A percentile compares a stretch with the other conserved stretches of the same genome.
Evolutionary conservation across 2,329 filamentous ascomycete genomes (phyloP).

Genomic region (Amauroascus verrucosus): DNA sequence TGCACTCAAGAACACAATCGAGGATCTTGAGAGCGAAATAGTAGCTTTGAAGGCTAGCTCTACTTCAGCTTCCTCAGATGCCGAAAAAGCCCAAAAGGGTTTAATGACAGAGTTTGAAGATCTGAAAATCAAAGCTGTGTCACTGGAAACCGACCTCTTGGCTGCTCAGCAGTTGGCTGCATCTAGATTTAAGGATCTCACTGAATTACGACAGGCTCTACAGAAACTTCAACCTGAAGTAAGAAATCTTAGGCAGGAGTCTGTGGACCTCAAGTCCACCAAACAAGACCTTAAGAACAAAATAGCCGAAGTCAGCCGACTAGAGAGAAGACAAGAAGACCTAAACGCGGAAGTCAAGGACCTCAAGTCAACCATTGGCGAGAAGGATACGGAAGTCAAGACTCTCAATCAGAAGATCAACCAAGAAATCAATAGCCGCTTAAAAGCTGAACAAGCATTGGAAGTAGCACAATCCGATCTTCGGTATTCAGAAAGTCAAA

Average conservation of each 20-base stretch:
- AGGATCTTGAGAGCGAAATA: constrained; percentile 62
- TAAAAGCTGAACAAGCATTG: constrained; percentile 69
- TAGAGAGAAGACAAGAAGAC: constrained; percentile 76
- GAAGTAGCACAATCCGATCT: constrained; percentile 65
- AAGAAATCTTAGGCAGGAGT: constrained; percentile 65
- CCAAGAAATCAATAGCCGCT: constrained; percentile 59
- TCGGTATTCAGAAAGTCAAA: constrained; percentile 65
- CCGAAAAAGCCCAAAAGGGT: constrained; percentile 43
- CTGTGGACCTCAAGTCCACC: constrained; percentile 58
- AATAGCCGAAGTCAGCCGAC: constrained; percentile 54
- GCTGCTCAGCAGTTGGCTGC: constrained; percentile 81
- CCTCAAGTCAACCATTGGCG: constrained; percentile 58
- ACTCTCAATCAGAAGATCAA: constrained; percentile 66
- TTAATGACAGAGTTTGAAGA: constrained; percentile 58
- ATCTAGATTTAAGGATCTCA: constrained; percentile 76
- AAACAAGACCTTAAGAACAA: constrained; percentile 63
- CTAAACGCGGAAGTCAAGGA: constrained; percentile 61
- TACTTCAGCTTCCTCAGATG: constrained; percentile 36
- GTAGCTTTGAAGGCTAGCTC: constrained; percentile 43
- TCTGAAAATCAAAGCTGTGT: constrained; percentile 58
- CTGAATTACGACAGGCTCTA: constrained; percentile 65
- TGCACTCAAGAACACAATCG: constrained; percentile 53
- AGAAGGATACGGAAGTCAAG: constrained; percentile 69
- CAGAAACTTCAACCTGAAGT: constrained; percentile 82
- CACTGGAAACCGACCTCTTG: constrained; percentile 70